Base-by-base conservation (phyloP, 176 grass and related monocot species). In the Triticum dicoccoides region DNA sequence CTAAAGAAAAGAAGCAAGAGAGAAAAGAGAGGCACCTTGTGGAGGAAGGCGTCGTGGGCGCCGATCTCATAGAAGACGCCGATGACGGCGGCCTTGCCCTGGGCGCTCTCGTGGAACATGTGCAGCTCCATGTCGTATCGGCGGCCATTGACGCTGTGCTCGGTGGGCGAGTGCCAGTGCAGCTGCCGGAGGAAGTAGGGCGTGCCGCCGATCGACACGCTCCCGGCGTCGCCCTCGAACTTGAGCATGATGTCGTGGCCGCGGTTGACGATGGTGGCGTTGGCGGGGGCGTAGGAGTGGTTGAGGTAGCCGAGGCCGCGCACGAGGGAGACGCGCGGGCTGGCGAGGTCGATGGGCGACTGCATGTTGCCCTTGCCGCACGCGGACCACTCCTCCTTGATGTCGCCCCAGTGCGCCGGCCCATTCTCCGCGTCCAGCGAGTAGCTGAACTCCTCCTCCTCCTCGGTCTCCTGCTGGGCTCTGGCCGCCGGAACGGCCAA, bases 131-230 rank as follows among this genome's bases (percentile, higher is more conserved):
- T 52, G 27, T 73, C 44, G 59, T 94, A 97, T 65, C 87, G 65
- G 47, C 32, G 86, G 12, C 81, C 93, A 27, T 92, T 87, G 37
- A 98, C 79, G 30, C 56, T 82, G 83, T 98, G 95, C 83, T 98
- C 95, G 39, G 89, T 93, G 17, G 95, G 95, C 3, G 86, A 85
- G 81, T 98, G 95, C 93, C 93, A 98, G 80, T 98, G 95, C 86
- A 93, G 17, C 86, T 90, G 89, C 33, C 2, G 72, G 20, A 98
- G 84, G 24, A 27, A 13, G 79, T 95, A 98, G 18, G 73, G 37
- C 6, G 83, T 95, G 73, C 86, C 88, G 56, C 89, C 69, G 76
- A 98, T 94, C 66, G 80, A 32, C 3, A 95, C 3, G 21, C 80
- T 83, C 24, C 93, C 96, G 20, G 91, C 91, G 59, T 92, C 81